Evolutionary conservation across 2,329 filamentous ascomycete species (phyloP).

Genomic region (Penicillium aurantiogriseum): DNA sequence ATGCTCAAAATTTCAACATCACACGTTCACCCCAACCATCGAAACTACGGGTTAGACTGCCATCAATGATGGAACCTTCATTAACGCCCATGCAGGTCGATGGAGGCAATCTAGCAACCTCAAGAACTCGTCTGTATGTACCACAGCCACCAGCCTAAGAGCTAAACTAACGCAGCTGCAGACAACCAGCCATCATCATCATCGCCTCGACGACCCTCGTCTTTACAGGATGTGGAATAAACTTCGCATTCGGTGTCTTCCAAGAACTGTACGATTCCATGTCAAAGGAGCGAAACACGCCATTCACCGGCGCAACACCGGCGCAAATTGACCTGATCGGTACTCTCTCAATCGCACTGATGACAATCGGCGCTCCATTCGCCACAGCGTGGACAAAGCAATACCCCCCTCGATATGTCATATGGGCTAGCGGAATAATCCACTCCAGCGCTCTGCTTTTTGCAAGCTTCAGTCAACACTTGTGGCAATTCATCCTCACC

Average conservation of each 20-base stretch:
- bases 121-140: not conserved
- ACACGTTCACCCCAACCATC: not conserved
- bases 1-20: not conserved
- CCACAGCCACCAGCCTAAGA: too few species aligned
- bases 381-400: constrained; percentile 35
- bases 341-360: constrained; percentile 36
- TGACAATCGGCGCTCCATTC: constrained; percentile 39
- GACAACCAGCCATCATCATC: constrained; percentile 14
- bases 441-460: constrained; percentile 30
- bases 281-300: constrained; percentile 26
- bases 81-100: constrained; percentile 5
- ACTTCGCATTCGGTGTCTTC: constrained; percentile 44
- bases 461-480: constrained; percentile 32
- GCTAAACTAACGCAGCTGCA: not conserved
- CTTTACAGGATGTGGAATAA: constrained; percentile 39
- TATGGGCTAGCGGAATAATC: constrained; percentile 30
- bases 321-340: constrained; percentile 43
- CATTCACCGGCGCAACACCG: constrained; percentile 38
- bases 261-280: constrained; percentile 41
- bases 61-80: not conserved
- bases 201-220: constrained; percentile 24
- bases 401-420: constrained; percentile 33
- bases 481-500: constrained; percentile 35
- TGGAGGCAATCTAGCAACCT: not conserved
- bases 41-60: not conserved